phyloP scores from a whole-genome alignment of 192 early-diverging fungal species.

The Geosiphon pyriformis region DNA sequence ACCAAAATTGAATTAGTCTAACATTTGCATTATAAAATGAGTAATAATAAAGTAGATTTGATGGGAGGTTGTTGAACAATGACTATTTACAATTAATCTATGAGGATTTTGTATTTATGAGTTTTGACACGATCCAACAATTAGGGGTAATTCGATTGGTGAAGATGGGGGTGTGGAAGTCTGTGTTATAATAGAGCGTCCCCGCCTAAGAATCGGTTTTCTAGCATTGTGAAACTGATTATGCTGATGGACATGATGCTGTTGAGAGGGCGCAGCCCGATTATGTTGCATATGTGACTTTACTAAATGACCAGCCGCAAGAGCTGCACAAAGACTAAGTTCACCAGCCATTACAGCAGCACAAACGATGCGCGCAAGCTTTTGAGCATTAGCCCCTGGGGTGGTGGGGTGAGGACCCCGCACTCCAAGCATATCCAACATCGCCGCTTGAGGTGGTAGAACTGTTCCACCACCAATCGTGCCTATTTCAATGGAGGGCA shows the following conservation, averaged over 20 bases:
- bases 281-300: conserved; percentile 86
- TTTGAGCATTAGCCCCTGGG: conserved; percentile 83
- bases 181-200: too few species aligned
- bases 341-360: conserved; percentile 92
- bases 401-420: conserved; percentile 68
- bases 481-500: conserved; percentile 93
- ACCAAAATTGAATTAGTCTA: too few species aligned
- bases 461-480: conserved; percentile 89
- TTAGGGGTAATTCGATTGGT: too few species aligned
- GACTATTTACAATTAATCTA: too few species aligned
- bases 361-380: conserved; percentile 78
- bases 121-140: too few species aligned
- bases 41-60: too few species aligned
- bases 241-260: conserved; percentile 17
- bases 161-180: too few species aligned
- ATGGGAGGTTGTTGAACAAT: too few species aligned
- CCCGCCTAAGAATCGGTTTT: too few species aligned
- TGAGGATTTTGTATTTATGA: too few species aligned
- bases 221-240: too few species aligned
- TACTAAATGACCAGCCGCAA: conserved; percentile 87
- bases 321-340: conserved; percentile 75
- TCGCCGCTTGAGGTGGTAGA: conserved; percentile 76
- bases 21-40: too few species aligned
- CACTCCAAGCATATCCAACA: conserved; percentile 85
- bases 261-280: conserved; percentile 43